Percentiles rank a stretch among this genome's conserved stretches.
Conservation (phyloP, 306 rosid species). For the Heteromeles arbutifolia region DNA sequence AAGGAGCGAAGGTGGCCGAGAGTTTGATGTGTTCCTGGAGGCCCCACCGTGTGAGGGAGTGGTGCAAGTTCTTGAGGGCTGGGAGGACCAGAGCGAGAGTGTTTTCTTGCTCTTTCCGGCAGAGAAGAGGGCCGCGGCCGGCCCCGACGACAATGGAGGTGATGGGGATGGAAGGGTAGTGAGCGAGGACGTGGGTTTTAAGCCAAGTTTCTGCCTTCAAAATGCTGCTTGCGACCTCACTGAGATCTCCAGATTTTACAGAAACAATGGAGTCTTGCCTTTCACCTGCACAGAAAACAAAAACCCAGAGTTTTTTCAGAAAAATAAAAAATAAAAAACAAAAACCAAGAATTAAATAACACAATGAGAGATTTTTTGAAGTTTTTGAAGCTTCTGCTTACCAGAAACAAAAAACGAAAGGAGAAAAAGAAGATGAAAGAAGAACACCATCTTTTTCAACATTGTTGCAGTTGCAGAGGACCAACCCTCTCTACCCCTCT, state of each 20-base stretch:
- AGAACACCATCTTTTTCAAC: slow-evolving; percentile 37
- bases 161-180: slow-evolving; percentile 59
- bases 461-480: neutral
- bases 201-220: slow-evolving; percentile 72
- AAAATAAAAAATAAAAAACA: neutral
- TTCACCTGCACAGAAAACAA: slow-evolving; percentile 37
- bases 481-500: neutral
- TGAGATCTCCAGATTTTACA: slow-evolving; percentile 33
- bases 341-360: neutral
- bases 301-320: neutral
- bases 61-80: slow-evolving; percentile 56
- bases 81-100: slow-evolving; percentile 29
- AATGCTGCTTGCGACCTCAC: slow-evolving; percentile 46
- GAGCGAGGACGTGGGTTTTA: slow-evolving; percentile 49
- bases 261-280: slow-evolving; percentile 51
- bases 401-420: slow-evolving; percentile 36
- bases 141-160: slow-evolving; percentile 55
- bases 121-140: slow-evolving; percentile 14
- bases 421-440: slow-evolving; percentile 30
- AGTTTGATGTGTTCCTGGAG: slow-evolving; percentile 65
- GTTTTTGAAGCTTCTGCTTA: slow-evolving; percentile 19
- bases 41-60: slow-evolving; percentile 80
- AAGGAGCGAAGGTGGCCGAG: slow-evolving; percentile 39
- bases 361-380: slow-evolving; percentile 4
- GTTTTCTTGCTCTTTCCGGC: slow-evolving; percentile 29